A percentile compares a stretch with the other conserved stretches of the same genome.
Evolutionary conservation across 192 early-diverging fungal species (phyloP).

Genomic region (Martensiomyces pterosporus): DNA sequence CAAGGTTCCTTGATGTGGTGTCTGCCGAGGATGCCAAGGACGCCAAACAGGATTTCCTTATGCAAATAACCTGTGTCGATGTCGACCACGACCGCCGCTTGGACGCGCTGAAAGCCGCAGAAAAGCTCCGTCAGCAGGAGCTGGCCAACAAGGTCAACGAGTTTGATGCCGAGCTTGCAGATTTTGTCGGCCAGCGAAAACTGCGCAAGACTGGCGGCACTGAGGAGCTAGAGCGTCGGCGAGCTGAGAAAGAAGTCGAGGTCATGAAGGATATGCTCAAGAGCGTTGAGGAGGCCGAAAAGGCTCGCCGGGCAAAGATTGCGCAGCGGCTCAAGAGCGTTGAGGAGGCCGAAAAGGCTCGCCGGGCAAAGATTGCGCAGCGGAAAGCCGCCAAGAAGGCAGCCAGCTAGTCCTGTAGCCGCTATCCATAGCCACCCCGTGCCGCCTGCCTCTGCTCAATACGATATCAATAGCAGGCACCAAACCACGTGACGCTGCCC

Average conservation of each 20-base stretch:
- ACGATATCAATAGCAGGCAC: too few relatives aligned
- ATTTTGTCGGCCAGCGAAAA: conserved; percentile 62
- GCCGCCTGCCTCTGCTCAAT: too few relatives aligned
- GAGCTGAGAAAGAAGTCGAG: conserved; percentile 64
- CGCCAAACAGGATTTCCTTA: conserved; percentile 62
- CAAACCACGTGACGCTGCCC: too few relatives aligned
- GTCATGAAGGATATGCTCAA: conserved; percentile 54
- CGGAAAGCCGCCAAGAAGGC: conserved; percentile 32
- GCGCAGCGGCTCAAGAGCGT: conserved; percentile 46
- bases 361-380: conserved; percentile 38
- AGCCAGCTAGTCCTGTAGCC: too few relatives aligned
- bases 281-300: conserved; percentile 44
- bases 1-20: conserved; percentile 52
- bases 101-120: conserved; percentile 62
- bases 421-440: too few relatives aligned
- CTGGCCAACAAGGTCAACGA: conserved; percentile 66
- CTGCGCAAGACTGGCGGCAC: conserved; percentile 75
- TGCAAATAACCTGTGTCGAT: conserved; percentile 64
- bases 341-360: conserved; percentile 39
- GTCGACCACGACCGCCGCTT: conserved; percentile 62
- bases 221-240: conserved; percentile 63
- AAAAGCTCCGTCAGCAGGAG: conserved; percentile 64
- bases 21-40: conserved; percentile 60
- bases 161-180: conserved; percentile 68
- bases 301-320: conserved; percentile 36